Evolutionary conservation across 2,329 filamentous ascomycete species (phyloP).

Genomic region (Nothophaeocryptopus gaeumannii): DNA sequence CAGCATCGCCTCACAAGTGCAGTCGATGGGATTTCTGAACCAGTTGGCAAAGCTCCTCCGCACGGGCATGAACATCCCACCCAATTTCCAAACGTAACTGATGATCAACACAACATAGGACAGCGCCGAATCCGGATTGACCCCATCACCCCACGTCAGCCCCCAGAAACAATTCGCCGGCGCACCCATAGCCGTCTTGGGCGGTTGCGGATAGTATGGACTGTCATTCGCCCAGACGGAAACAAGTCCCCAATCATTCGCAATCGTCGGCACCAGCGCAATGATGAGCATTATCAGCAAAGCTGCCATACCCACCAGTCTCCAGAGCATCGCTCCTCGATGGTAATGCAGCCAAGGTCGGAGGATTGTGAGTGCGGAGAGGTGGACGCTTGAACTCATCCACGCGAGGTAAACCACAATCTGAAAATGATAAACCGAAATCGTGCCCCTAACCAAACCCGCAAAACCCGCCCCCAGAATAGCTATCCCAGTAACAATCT

Average conservation of each 20-base stretch:
- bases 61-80: conserved; percentile 19
- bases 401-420: conserved; percentile 23
- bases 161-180: conserved; percentile 24
- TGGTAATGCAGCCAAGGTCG: conserved; percentile 15
- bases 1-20: conserved; percentile 17
- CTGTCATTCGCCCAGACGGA: neutral
- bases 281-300: conserved; percentile 22
- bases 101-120: conserved; percentile 24
- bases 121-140: conserved; percentile 25
- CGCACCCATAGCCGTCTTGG: conserved; percentile 13
- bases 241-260: conserved; percentile 21
- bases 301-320: conserved; percentile 18
- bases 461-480: conserved; percentile 19
- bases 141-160: conserved; percentile 15
- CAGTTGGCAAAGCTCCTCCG: conserved; percentile 13
- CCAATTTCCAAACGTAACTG: conserved; percentile 30
- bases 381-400: conserved; percentile 24
- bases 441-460: conserved; percentile 9
- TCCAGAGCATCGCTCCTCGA: conserved; percentile 6
- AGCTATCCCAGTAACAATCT: conserved; percentile 24
- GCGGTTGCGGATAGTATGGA: neutral
- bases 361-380: conserved; percentile 22
- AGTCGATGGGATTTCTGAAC: conserved; percentile 17
- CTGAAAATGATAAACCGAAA: conserved; percentile 19
- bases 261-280: conserved; percentile 24